A percentile compares a stretch with the other conserved stretches of the same genome.
These are phyloP conservation scores for Parastagonospora avenae DNA, from an alignment of 2,329 filamentous ascomycete genomes.

Conservation along the genomic window DNA sequence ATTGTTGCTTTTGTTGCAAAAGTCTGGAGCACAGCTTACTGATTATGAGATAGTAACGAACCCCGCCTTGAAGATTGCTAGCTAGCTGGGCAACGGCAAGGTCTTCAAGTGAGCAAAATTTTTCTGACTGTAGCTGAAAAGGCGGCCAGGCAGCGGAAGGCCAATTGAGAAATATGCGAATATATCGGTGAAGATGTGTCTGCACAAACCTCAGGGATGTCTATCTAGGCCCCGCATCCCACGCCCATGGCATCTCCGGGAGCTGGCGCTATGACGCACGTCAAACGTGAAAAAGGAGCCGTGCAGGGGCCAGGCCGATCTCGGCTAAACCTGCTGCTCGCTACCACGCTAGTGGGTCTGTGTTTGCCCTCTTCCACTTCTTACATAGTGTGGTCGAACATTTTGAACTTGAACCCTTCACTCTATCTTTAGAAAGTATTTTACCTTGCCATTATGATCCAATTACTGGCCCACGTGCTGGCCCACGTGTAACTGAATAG, in stretches of 20 bases:
- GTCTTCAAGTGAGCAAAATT: constrained; percentile 10
- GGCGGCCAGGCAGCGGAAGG: not conserved
- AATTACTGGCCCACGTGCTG: no score
- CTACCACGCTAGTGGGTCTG: not conserved
- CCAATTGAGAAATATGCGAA: constrained; percentile 4
- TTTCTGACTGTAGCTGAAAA: not conserved
- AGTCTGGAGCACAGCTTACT: constrained; percentile 18
- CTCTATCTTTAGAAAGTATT: no score
- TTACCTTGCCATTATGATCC: no score
- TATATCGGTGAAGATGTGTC: not conserved
- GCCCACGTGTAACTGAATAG: no score
- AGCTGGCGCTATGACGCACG: constrained; percentile 1
- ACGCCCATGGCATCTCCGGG: constrained; percentile 10
- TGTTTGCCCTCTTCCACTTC: no score
- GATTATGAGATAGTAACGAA: constrained; percentile 17
- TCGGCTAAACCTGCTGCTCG: constrained; percentile 3
- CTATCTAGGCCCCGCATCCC: constrained; percentile 17
- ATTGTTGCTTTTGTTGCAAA: constrained; percentile 21
- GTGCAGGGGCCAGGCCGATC: not conserved
- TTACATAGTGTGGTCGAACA: no score
- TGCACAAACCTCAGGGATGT: constrained; percentile 2
- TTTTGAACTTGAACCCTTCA: no score
- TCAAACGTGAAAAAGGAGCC: not conserved
- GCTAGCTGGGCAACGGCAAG: constrained; percentile 8
- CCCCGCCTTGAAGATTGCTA: constrained; percentile 13